phyloP scores from a whole-genome alignment of 2,329 filamentous ascomycete species.

The Microdochium bolleyi region DNA sequence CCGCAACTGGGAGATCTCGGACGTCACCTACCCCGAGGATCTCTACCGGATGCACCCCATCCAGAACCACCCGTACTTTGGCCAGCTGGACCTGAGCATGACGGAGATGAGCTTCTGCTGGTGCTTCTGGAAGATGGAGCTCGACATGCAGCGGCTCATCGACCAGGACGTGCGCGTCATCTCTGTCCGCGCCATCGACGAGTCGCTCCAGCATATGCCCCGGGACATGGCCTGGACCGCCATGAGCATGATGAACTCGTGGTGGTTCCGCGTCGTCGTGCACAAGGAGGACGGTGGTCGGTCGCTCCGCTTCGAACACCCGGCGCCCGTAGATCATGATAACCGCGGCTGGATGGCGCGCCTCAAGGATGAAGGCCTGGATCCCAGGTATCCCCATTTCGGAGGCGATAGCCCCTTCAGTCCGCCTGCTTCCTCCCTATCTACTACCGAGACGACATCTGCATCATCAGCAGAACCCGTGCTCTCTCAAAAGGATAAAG shows the following conservation, averaged over 20 bases:
- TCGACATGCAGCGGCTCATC: not conserved
- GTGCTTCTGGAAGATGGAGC: constrained; percentile 64
- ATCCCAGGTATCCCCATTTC: constrained; percentile 77
- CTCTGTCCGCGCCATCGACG: constrained; percentile 82
- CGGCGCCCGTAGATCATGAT: constrained; percentile 70
- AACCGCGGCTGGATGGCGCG: constrained; percentile 90
- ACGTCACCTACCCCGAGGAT: constrained; percentile 79
- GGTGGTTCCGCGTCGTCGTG: constrained; percentile 81
- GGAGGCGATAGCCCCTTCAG: constrained; percentile 29
- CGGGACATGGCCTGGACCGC: constrained; percentile 96
- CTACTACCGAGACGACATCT: constrained; percentile 44
- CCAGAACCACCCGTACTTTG: constrained; percentile 61
- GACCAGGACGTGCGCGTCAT: constrained; percentile 63
- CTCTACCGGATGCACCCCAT: constrained; percentile 60
- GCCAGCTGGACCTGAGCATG: constrained; percentile 72
- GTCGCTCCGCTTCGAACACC: constrained; percentile 73
- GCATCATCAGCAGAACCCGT: constrained; percentile 63
- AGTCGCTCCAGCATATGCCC: constrained; percentile 77
- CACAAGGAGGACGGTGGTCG: constrained; percentile 49
- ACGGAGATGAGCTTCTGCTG: constrained; percentile 80
- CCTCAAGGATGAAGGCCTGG: constrained; percentile 74
- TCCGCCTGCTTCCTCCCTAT: not conserved
- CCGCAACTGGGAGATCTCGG: constrained; percentile 68
- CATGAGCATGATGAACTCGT: constrained; percentile 96
- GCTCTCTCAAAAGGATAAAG: constrained; percentile 57